Conservation (phyloP, 208 protist genomes). For the Naegleria gruberi region DNA sequence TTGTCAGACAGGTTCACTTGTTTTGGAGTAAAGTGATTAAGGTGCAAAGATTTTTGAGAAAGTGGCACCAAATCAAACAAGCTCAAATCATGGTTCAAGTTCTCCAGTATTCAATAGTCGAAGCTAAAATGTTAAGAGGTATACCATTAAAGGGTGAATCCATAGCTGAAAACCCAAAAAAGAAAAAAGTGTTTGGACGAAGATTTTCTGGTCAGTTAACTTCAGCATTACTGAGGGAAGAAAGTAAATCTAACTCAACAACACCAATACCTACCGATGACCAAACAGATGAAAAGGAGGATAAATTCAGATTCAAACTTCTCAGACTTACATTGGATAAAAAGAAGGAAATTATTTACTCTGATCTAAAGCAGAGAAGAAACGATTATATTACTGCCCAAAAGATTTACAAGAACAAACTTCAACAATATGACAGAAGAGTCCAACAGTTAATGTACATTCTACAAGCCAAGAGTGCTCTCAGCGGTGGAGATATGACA, state of each 20-base stretch:
- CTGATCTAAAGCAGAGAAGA: background rate
- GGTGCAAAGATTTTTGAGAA: background rate
- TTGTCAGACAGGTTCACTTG: slow-evolving; percentile 16
- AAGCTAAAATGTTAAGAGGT: background rate
- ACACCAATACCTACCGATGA: background rate
- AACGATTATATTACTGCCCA: background rate
- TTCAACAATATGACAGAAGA: background rate
- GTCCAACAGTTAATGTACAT: background rate
- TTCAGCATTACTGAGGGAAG: background rate
- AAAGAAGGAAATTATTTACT: background rate
- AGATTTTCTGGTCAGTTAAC: background rate
- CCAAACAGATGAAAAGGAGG: background rate
- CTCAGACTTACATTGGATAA: background rate
- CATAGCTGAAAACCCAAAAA: background rate
- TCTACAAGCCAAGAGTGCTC: background rate
- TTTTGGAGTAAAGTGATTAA: background rate
- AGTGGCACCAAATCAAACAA: background rate
- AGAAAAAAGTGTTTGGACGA: background rate
- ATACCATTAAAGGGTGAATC: background rate
- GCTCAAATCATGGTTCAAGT: background rate
- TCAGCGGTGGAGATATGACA: background rate
- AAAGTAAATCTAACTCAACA: background rate
- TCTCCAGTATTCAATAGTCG: background rate
- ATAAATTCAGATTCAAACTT: background rate
- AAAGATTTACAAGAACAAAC: background rate